Evolutionary conservation across 129 eudicot genomes (phyloP).

Genomic region (Escallonia rubra): DNA sequence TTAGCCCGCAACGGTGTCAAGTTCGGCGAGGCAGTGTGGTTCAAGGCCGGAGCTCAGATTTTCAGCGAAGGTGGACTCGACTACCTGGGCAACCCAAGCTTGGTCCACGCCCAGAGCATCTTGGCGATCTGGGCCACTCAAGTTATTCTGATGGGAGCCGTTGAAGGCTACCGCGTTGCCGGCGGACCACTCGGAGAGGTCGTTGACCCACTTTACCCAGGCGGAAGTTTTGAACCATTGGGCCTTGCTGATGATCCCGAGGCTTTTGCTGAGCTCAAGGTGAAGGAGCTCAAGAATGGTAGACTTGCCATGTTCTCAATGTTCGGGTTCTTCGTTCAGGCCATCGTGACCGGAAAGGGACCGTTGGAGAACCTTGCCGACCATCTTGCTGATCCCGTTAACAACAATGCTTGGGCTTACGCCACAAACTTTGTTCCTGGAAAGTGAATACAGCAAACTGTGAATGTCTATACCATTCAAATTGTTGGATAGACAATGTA

Average conservation of each 20-base stretch:
- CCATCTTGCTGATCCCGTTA: constrained; percentile 34
- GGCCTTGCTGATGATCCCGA: constrained; percentile 31
- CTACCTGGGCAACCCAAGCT: constrained; percentile 30
- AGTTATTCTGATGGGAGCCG: constrained; percentile 29
- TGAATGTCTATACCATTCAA: too few species aligned
- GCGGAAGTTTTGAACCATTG: constrained; percentile 31
- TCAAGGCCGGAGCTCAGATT: constrained; percentile 34
- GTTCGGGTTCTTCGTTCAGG: constrained; percentile 32
- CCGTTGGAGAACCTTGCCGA: constrained; percentile 37
- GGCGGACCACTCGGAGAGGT: constrained; percentile 31
- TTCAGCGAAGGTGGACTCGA: constrained; percentile 33
- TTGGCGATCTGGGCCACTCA: constrained; percentile 32
- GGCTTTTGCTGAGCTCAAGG: constrained; percentile 32
- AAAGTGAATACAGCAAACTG: constrained; percentile 6
- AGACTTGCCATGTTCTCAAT: constrained; percentile 24
- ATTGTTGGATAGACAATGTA: too few species aligned
- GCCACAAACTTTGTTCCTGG: constrained; percentile 36
- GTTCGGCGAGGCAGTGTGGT: constrained; percentile 36
- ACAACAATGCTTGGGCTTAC: constrained; percentile 36
- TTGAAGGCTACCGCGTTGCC: constrained; percentile 25
- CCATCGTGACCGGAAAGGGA: constrained; percentile 31
- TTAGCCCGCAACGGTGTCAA: constrained; percentile 34
- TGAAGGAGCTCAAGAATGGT: constrained; percentile 25
- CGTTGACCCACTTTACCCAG: constrained; percentile 27
- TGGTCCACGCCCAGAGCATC: constrained; percentile 31